Conservation (phyloP, 441 rosid genomes). For the Euphorbia schlechtendalii region DNA sequence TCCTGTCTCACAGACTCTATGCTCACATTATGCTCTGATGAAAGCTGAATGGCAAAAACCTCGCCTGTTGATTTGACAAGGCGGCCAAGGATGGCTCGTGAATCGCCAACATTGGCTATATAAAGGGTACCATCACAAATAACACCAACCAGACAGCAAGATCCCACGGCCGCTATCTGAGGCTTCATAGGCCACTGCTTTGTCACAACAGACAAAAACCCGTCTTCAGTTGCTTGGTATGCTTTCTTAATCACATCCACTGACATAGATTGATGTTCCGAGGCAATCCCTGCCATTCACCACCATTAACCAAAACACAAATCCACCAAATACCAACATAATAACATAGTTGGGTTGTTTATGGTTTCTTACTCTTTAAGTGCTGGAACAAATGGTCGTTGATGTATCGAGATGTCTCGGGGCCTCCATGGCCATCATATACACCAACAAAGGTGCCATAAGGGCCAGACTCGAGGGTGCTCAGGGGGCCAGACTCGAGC, state of each 20-base stretch:
- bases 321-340: too few species aligned
- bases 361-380: constrained; percentile 33
- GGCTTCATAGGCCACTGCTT: constrained; percentile 74
- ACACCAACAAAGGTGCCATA: constrained; percentile 87
- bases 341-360: too few species aligned
- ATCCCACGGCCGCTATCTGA: constrained; percentile 89
- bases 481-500: constrained; percentile 80
- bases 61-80: constrained; percentile 76
- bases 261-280: constrained; percentile 76
- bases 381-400: constrained; percentile 75
- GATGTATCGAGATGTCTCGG: constrained; percentile 81
- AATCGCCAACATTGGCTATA: constrained; percentile 85
- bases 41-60: constrained; percentile 71
- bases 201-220: constrained; percentile 66
- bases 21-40: constrained; percentile 78
- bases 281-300: constrained; percentile 54
- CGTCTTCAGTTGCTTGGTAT: constrained; percentile 90
- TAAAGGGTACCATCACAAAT: constrained; percentile 76
- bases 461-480: constrained; percentile 58
- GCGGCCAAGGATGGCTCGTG: constrained; percentile 83
- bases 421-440: constrained; percentile 97
- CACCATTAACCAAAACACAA: constrained; percentile 1
- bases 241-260: constrained; percentile 74
- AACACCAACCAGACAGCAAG: constrained; percentile 82
- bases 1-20: constrained; percentile 86